These are phyloP conservation scores for Podaxis pistillaris DNA, from an alignment of 768 basidiomycete genomes.

Conservation along the genomic window DNA sequence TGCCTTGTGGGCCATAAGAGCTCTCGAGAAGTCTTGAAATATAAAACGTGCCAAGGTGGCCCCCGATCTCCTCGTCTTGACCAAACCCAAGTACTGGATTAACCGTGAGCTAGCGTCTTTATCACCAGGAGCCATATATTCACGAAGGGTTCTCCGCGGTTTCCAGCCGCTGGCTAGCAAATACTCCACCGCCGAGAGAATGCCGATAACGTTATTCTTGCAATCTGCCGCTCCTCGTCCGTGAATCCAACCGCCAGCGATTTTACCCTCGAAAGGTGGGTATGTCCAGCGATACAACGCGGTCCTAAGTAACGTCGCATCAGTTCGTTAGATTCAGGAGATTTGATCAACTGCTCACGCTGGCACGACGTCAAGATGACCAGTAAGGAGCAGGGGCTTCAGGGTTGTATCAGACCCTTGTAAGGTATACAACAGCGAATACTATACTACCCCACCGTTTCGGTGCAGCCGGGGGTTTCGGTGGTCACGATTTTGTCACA, in stretches of 20 bases:
- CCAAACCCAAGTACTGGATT: slow-evolving; percentile 29
- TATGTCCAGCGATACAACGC: slow-evolving; percentile 28
- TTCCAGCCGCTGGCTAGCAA: slow-evolving; percentile 23
- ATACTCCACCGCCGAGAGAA: slow-evolving; percentile 29
- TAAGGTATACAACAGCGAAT: slow-evolving; percentile 26
- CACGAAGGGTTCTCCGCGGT: slow-evolving; percentile 26
- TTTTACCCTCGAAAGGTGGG: slow-evolving; percentile 27
- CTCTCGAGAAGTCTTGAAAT: slow-evolving; percentile 24
- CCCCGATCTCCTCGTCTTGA: slow-evolving; percentile 33
- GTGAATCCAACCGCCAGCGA: slow-evolving; percentile 28
- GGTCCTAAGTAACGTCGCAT: slow-evolving; percentile 12
- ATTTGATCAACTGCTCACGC: slow-evolving; percentile 14
- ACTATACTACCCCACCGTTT: too few species aligned
- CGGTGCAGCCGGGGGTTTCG: too few species aligned
- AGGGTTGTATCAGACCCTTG: slow-evolving; percentile 16
- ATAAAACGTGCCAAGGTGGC: slow-evolving; percentile 25
- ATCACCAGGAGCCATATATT: not conserved
- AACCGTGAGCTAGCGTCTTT: not conserved
- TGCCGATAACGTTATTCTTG: slow-evolving; percentile 31
- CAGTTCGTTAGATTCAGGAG: not conserved
- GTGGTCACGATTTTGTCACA: too few species aligned
- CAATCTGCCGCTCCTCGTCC: slow-evolving; percentile 30
- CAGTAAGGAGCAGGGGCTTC: slow-evolving; percentile 30
- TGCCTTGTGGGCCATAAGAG: slow-evolving; percentile 25
- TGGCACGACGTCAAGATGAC: slow-evolving; percentile 29